These are phyloP conservation scores for Cystofilobasidium macerans DNA, from an alignment of 768 basidiomycete genomes.

Conservation along the genomic window DNA sequence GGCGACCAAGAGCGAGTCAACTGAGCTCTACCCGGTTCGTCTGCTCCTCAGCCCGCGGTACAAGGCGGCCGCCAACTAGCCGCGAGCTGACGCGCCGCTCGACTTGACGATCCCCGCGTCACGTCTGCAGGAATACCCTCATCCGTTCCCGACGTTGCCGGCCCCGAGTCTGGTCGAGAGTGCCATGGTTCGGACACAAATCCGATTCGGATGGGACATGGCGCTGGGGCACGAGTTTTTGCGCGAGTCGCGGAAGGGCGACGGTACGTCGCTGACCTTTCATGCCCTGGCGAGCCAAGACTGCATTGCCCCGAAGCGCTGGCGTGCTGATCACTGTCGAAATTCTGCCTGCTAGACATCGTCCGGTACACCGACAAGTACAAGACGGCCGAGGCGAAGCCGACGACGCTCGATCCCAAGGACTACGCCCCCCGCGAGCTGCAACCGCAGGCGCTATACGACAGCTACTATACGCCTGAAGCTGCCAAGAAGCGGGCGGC, in stretches of 20 bases:
- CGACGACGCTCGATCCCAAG: slow-evolving; percentile 1
- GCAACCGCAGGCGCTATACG: slow-evolving; percentile 15
- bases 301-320: too few relatives aligned
- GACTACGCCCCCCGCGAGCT: slow-evolving; percentile 17
- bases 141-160: slow-evolving; percentile 18
- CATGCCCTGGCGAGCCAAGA: not conserved
- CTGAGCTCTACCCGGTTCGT: slow-evolving; percentile 23
- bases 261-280: slow-evolving; percentile 9
- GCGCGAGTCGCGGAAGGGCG: slow-evolving; percentile 9
- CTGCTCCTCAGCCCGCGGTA: not conserved
- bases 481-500: not conserved
- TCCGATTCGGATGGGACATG: slow-evolving; percentile 22
- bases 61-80: too few relatives aligned
- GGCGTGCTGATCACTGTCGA: too few relatives aligned
- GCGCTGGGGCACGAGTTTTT: slow-evolving; percentile 8
- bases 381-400: slow-evolving; percentile 9
- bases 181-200: slow-evolving; percentile 12
- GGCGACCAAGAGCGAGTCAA: slow-evolving; percentile 7
- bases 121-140: slow-evolving; percentile 7
- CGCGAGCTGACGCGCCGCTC: too few relatives aligned
- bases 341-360: too few relatives aligned
- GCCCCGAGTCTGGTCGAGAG: slow-evolving; percentile 9
- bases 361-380: slow-evolving; percentile 23
- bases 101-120: too few relatives aligned
- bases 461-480: slow-evolving; percentile 7